Base-by-base conservation (phyloP, 257 asterid species). In the Rehmannia glutinosa region DNA sequence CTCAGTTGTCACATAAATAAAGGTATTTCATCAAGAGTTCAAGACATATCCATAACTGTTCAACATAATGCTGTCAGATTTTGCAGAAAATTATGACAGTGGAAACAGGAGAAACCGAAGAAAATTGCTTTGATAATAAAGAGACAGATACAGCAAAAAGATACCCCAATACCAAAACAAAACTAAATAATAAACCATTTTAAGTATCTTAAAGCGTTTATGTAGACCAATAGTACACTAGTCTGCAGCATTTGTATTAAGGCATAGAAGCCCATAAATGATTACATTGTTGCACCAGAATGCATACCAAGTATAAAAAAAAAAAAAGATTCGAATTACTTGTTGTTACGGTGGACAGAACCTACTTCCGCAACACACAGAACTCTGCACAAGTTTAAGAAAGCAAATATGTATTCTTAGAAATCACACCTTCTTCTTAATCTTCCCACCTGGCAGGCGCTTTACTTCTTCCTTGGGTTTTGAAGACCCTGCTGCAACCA, bases 361-460 rank as follows among this genome's bases (percentile, higher is more conserved):
- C 21, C 36, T 12, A 36, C 66, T 46, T 57, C 20, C n/a, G 51
- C 51, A 9, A 32, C 20, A 5, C 32, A 57, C n/a, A n/a, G n/a
- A 52, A 51, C 49, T 52, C 12, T 1, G 43, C 19, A 39, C 13
- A 62, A 28, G 36, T 32, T 55, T 28, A 45, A 38, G 19, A 49
- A 33, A 30, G 19, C 33, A 46, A 30, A 30, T 3, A 30, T 12
- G 43, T 8, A 42, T n/a, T 33, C 3, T 2, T 19, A 19, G 33
- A 59, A 36, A 4, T 24, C 83, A 43, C 69, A 93, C 97, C 88
- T 91, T 94, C 92, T 90, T 94, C 69, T 94, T 94, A 54, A 88
- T 76, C 80, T 94, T 94, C 79, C 99, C 99, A 78, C 99, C 97
- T 2, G 97, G 99, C 20, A 94, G 91, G 16, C 96, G 99, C 73